phyloP scores from a whole-genome alignment of 2,329 filamentous ascomycete genomes.

The Xylariaceae sp. region DNA sequence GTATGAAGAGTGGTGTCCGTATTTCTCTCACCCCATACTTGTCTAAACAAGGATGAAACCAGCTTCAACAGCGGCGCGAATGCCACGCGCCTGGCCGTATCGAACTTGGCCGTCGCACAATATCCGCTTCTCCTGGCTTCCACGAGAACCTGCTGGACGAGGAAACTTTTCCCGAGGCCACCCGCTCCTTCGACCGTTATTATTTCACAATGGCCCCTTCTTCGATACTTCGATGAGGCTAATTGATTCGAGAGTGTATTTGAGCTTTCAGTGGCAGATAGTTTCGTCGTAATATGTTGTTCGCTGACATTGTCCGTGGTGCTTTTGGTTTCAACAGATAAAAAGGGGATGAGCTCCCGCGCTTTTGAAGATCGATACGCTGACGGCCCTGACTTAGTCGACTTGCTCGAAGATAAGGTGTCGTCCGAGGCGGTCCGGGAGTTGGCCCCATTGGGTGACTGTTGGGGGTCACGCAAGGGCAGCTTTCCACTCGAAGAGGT shows the following conservation, averaged over 20 bases:
- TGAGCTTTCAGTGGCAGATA: constrained; percentile 42
- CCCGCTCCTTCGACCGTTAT: constrained; percentile 56
- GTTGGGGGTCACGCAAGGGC: constrained; percentile 37
- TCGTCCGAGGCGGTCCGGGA: constrained; percentile 35
- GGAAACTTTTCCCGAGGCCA: constrained; percentile 60
- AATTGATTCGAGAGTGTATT: constrained; percentile 50
- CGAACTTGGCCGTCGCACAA: constrained; percentile 62
- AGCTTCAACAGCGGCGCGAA: constrained; percentile 60
- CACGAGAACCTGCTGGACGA: constrained; percentile 57
- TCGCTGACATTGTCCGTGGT: constrained; percentile 44
- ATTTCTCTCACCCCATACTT: constrained; percentile 62
- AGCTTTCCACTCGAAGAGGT: constrained; percentile 39
- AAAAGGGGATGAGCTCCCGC: constrained; percentile 50
- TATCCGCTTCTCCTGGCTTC: constrained; percentile 59
- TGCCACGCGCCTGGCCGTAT: constrained; percentile 54
- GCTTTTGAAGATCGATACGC: constrained; percentile 37
- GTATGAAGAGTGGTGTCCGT: constrained; percentile 61
- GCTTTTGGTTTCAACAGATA: constrained; percentile 45
- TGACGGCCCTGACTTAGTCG: constrained; percentile 38
- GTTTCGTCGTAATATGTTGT: constrained; percentile 37
- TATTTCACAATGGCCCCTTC: constrained; percentile 59
- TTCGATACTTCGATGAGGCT: constrained; percentile 53
- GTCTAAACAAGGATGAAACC: constrained; percentile 61
- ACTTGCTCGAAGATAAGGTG: constrained; percentile 44
- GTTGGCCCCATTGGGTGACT: constrained; percentile 33